Percentiles rank a stretch among this genome's conserved stretches.
Conservation (phyloP, 345 rosid genomes). For the Hibiscus trionum region DNA sequence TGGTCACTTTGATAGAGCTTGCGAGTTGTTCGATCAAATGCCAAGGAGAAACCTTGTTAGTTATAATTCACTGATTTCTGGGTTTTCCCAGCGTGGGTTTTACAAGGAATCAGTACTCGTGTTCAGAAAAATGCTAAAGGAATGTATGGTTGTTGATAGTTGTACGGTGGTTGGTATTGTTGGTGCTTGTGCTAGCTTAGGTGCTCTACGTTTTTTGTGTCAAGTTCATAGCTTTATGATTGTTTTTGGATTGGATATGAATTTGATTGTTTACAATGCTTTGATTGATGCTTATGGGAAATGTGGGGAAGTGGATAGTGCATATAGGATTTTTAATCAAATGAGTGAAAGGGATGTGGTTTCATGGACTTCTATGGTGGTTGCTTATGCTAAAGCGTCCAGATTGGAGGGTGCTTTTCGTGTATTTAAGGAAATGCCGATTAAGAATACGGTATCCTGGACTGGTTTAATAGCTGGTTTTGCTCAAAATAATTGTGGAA, state of each 20-base stretch:
- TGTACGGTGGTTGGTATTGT: conserved; percentile 34
- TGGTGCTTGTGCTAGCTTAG: conserved; percentile 35
- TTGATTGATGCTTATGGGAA: conserved; percentile 45
- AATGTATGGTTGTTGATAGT: conserved; percentile 22
- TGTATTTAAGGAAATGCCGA: conserved; percentile 29
- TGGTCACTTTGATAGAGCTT: conserved; percentile 22
- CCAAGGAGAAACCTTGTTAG: conserved; percentile 32
- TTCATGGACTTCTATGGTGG: conserved; percentile 46
- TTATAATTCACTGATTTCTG: conserved; percentile 38
- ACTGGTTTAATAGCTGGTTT: conserved; percentile 36
- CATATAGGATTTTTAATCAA: conserved; percentile 18
- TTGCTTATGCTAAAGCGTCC: conserved; percentile 24
- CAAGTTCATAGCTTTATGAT: conserved; percentile 30
- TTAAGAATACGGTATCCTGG: conserved; percentile 33
- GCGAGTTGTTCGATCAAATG: conserved; percentile 35
- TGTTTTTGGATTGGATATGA: conserved; percentile 27
- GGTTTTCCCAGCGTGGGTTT: conserved; percentile 31
- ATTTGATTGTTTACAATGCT: conserved; percentile 28
- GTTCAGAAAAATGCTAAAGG: conserved; percentile 24
- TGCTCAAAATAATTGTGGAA: conserved; percentile 26
- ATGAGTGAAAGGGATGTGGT: conserved; percentile 36
- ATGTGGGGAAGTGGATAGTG: conserved; percentile 26
- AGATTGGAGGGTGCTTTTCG: conserved; percentile 29
- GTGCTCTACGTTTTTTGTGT: conserved; percentile 21
- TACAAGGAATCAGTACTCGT: conserved; percentile 21